Base-by-base conservation (phyloP, 2,329 filamentous ascomycete species). In the Fusarium ramigenum region DNA sequence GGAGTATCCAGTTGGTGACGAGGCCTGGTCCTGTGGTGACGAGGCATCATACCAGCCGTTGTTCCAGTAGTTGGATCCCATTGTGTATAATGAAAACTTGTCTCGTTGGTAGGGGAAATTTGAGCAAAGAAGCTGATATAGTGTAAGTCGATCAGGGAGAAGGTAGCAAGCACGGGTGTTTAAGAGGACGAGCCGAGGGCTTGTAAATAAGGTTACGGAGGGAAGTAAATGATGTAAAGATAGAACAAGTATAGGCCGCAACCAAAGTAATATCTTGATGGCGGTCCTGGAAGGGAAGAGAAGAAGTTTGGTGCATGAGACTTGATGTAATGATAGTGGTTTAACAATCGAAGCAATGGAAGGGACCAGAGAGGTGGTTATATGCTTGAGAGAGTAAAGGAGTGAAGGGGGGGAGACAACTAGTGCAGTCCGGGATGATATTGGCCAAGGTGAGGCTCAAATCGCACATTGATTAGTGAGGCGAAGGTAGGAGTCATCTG, bases 381-480 rank as follows among this genome's bases (percentile, higher is more conserved):
- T 74, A 74, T 74, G 71, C 56, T 47, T 49, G 53, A 32, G n/a
- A 32, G 36, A 37, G 36, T 37, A 18, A 37, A 61, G 30, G 39
- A 65, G 66, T 58, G 43, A 50, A 28, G 34, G 60, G 50, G 47
- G 68, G 59, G 56, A 60, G 25, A 58, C 47, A 39, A 44, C 60
- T 50, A 69, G 56, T 72, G 56, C 64, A 61, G 25, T 56, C 42
- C 46, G 57, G 64, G 69, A 56, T 56, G 57, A 54, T 63, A 50
- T 62, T 61, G 52, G 50, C 46, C 61, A 75, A 70, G 61, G 66
- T 72, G 76, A 78, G 76, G 76, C 76, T 78, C 75, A 74, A 78
- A 76, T 64, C 59, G 76, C 76, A 78, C 75, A 74, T 77, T 78
- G 64, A 32, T 72, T 59, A 76, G 76, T 78, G 76, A 78, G 76